Evolutionary conservation across 78 protist genomes (phyloP), one percentile per base, ranked within the genome.

Genomic region (Dictyostelium intermedium): DNA sequence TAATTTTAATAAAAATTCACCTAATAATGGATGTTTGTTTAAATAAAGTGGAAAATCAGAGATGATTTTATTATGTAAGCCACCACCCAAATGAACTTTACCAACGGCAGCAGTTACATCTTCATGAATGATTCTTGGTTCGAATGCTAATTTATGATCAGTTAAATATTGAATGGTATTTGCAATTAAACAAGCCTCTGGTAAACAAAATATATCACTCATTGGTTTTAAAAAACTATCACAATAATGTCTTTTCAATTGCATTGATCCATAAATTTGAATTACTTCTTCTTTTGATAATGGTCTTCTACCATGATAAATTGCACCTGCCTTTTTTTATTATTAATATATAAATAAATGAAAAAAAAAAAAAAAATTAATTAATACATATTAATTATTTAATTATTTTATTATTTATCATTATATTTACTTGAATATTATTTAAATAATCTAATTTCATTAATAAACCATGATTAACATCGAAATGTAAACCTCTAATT

Each of bases 171-270:
- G 85, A 37, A 80, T 91, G 1, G 82, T 70, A 66, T 91, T 82
- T 34, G 78, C 41, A 66, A 91, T 63, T 35, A 91, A 37, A 91
- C 95, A 91, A 41, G 95, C 82, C 23, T 91, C 95, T 80, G 95
- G 95, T 80, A 84, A 47, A 76, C 91, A 83, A 80, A 91, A 91
- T 14, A 84, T 83, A 80, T 91, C 95, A 39, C 60, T 34, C 95
- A 91, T 91, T 56, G 86, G 27, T 69, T 91, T 91, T 18, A 91
- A 43, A 80, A 56, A 53, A 20, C 20, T 35, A 27, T 86, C 83
- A 25, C 79, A 34, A 86, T 86, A 86, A 18, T 25, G n/a, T 77
- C 47, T 86, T 78, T 81, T 86, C 23, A 86, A 72, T 61, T 86
- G 92, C 92, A 86, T 86, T 60, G 92, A 74, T 32, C 92, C 92